Base-by-base conservation (phyloP, 257 asterid species). In the Plantago ovata region DNA sequence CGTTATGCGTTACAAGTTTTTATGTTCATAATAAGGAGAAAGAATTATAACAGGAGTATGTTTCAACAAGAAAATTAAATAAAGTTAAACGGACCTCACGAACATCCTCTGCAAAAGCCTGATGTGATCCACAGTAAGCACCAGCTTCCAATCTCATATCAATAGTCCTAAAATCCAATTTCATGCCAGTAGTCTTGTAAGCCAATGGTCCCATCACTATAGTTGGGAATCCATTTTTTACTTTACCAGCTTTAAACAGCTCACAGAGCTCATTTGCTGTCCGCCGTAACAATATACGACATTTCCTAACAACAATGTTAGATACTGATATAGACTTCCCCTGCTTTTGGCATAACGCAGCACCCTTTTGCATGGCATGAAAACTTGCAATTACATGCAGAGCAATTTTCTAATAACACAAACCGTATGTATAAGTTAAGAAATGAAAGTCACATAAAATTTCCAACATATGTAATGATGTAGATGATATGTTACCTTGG, bases 61-160 rank as follows among this genome's bases (percentile, higher is more conserved):
- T 24, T 24, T 24, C 32, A 24, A 24, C 32, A 24, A 24, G 5
- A 24, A 24, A 24, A 42, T 11, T 42, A 42, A 7, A 8, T 19
- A 49, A 16, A 18, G 53, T 13, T 22, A 13, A 11, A 32, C 58
- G 42, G 28, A 82, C 85, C 85, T 82, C 84, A 23, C 64, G 80
- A 28, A 79, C 78, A 60, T 82, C 89, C 33, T 82, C 89, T 5
- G 53, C 32, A 61, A 82, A 82, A 65, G 85, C 79, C 63, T 76
- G 74, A 56, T 74, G 76, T 38, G 84, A 79, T 72, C 82, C 86
- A 19, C 78, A 73, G 48, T 82, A 82, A 36, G 80, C 70, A 23
- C 84, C 84, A 51, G 75, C 68, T 53, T 73, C 77, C 85, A 82
- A 70, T 69, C 77, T 77, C 61, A 74, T 60, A 67, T 82, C 89